Conservation (phyloP, 805 yeast genomes). For the Torulaspora indica region DNA sequence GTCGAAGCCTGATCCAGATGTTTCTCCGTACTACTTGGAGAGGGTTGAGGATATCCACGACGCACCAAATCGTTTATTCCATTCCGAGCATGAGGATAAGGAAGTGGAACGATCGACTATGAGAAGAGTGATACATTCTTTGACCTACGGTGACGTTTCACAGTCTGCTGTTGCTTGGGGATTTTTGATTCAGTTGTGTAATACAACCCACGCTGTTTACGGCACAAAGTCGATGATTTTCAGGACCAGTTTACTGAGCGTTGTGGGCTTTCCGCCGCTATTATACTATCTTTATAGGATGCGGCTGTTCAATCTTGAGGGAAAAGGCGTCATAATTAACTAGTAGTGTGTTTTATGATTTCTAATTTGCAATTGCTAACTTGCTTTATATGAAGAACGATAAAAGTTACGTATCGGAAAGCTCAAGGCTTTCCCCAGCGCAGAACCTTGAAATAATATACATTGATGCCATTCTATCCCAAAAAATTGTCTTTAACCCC, state of each 20-base stretch:
- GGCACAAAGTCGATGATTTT: conserved; percentile 20
- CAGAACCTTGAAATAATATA: conserved; percentile 11
- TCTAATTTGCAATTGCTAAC: background rate
- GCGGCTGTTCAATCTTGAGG: conserved; percentile 10
- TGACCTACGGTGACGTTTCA: conserved; percentile 24
- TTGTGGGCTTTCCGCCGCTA: conserved; percentile 20
- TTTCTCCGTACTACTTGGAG: conserved; percentile 9
- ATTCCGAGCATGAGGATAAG: conserved; percentile 9
- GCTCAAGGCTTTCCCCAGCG: background rate
- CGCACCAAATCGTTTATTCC: conserved; percentile 17
- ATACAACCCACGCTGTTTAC: conserved; percentile 18
- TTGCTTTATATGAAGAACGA: conserved; percentile 6
- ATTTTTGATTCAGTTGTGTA: conserved; percentile 22
- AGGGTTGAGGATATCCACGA: conserved; percentile 16
- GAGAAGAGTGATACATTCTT: conserved; percentile 14
- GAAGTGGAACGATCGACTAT: conserved; percentile 11
- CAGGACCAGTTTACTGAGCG: conserved; percentile 18
- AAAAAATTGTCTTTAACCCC: conserved; percentile 40
- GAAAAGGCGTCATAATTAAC: conserved; percentile 11
- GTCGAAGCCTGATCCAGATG: conserved; percentile 2
- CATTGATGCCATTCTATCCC: conserved; percentile 14
- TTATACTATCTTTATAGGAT: conserved; percentile 10
- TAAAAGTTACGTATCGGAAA: conserved; percentile 7
- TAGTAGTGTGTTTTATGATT: background rate
- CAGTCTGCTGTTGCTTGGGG: conserved; percentile 23